Evolutionary conservation across 345 rosid genomes (phyloP).

Genomic region (Jatropha curcas): DNA sequence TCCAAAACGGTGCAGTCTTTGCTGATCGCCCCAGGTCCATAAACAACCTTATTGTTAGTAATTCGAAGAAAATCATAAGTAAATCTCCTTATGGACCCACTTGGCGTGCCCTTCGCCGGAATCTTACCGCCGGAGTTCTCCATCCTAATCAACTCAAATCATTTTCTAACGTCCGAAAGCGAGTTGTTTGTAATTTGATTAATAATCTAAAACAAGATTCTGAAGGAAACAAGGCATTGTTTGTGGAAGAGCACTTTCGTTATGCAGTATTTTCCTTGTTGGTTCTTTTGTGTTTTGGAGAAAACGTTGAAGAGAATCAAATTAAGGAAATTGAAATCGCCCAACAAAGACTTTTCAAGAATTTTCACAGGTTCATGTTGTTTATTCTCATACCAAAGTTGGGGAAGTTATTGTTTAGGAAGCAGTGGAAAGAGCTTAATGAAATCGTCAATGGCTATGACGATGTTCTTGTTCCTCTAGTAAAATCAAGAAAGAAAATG

Average conservation of each 20-base stretch:
- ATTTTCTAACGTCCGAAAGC: not conserved
- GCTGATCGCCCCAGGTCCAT: conserved; percentile 13
- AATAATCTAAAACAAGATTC: not conserved
- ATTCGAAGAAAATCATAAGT: not conserved
- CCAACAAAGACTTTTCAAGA: conserved; percentile 2
- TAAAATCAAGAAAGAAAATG: not conserved
- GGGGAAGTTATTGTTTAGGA: conserved; percentile 7
- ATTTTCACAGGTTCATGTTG: not conserved
- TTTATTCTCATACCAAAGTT: conserved; percentile 8
- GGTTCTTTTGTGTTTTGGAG: conserved; percentile 2
- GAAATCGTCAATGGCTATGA: not conserved
- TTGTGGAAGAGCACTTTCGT: not conserved
- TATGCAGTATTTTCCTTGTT: not conserved
- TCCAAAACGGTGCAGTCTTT: conserved; percentile 16
- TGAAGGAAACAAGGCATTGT: not conserved
- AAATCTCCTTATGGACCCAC: conserved; percentile 13
- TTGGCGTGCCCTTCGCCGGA: conserved; percentile 22
- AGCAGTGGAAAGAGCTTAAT: not conserved
- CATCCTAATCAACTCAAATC: conserved; percentile 5
- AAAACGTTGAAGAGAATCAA: not conserved
- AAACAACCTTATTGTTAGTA: not conserved
- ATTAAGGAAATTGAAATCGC: not conserved
- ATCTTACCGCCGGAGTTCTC: conserved; percentile 20
- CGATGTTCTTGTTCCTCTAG: not conserved
- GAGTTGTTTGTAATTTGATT: not conserved